Conservation (phyloP, 306 rosid species). For the Biancaea sappan region DNA sequence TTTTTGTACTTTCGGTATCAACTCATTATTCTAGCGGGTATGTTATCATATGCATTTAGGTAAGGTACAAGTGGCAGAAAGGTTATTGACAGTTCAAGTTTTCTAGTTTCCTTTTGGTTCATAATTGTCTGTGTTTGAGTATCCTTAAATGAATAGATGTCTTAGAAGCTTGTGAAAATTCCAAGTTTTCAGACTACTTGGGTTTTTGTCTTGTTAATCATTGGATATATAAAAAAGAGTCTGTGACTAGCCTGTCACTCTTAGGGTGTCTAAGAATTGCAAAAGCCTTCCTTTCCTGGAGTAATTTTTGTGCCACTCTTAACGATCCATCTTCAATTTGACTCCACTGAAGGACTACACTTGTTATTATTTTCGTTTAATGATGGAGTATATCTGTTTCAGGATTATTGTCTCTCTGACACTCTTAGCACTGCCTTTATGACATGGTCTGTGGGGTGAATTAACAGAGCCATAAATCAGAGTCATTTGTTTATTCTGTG, state of each 20-base stretch:
- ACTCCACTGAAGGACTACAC: neutral
- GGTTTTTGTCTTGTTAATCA: constrained; percentile 32
- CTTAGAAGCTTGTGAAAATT: constrained; percentile 37
- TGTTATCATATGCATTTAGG: constrained; percentile 45
- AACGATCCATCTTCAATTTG: constrained; percentile 16
- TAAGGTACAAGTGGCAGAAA: constrained; percentile 40
- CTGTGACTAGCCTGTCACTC: constrained; percentile 29
- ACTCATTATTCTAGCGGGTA: constrained; percentile 54
- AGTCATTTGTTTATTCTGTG: neutral
- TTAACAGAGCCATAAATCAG: neutral
- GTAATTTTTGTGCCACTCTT: constrained; percentile 2
- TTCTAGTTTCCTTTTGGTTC: constrained; percentile 47
- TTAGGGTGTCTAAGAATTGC: constrained; percentile 27
- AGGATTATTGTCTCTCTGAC: neutral
- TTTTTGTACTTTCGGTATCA: constrained; percentile 46
- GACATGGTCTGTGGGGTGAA: neutral
- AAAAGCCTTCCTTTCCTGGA: constrained; percentile 9
- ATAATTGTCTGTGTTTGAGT: constrained; percentile 48
- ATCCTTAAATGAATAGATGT: constrained; percentile 43
- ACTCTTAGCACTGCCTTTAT: neutral
- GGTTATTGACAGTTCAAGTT: constrained; percentile 52
- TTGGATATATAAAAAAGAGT: constrained; percentile 38
- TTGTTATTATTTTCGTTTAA: neutral
- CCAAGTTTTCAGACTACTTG: constrained; percentile 26
- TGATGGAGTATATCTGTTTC: neutral